Evolutionary conservation across 257 asterid genomes (phyloP).

Genomic region (Lycium barbarum): DNA sequence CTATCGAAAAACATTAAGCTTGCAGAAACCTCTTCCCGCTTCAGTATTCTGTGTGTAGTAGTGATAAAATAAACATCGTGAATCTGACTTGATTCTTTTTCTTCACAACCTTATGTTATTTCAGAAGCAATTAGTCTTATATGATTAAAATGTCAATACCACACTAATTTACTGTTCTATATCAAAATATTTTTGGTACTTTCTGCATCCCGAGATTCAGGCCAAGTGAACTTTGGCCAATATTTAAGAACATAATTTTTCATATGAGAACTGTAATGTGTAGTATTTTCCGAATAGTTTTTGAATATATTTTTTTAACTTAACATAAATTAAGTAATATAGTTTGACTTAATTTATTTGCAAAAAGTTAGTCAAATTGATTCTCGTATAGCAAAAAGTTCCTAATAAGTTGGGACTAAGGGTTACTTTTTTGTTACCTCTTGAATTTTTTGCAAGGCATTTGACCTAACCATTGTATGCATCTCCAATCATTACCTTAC

Average conservation of each 20-base stretch:
- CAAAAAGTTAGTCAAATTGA: too few species aligned
- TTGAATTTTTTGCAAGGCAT: neutral
- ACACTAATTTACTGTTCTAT: neutral
- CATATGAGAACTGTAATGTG: neutral
- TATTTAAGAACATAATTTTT: neutral
- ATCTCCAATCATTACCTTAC: conserved; percentile 11
- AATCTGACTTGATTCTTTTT: neutral
- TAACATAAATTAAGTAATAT: conserved; percentile 9
- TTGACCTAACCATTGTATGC: conserved; percentile 10
- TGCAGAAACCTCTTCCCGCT: too few species aligned
- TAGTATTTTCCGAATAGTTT: neutral
- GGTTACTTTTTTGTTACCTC: neutral
- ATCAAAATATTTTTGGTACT: neutral
- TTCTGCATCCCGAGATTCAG: neutral
- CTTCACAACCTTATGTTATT: neutral
- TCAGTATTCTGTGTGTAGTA: too few species aligned
- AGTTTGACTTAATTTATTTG: neutral
- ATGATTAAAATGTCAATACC: neutral
- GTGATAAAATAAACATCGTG: neutral
- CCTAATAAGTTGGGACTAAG: neutral
- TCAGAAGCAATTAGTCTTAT: neutral
- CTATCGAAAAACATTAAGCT: neutral
- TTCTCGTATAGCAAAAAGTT: neutral
- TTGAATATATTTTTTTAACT: neutral
- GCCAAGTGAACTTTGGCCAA: neutral